phyloP scores from a whole-genome alignment of 1,139 yeast species.

The Scheffersomyces lignicola region DNA sequence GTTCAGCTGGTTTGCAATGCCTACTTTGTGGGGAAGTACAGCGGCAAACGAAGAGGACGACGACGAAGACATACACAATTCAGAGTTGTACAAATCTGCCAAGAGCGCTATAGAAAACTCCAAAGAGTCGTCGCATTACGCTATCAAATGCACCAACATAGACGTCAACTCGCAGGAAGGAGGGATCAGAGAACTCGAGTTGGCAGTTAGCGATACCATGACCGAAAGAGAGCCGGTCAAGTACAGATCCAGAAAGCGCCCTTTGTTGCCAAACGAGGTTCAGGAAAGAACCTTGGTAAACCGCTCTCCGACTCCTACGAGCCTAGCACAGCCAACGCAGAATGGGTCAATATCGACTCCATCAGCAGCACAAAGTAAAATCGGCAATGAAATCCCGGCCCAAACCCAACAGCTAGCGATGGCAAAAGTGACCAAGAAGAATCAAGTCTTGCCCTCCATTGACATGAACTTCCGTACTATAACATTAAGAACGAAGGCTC shows the following conservation, averaged over 20 bases:
- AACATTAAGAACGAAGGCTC: slow-evolving; percentile 37
- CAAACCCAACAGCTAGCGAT: neutral
- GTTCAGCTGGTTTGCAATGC: slow-evolving; percentile 22
- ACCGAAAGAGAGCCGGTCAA: slow-evolving; percentile 42
- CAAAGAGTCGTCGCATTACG: slow-evolving; percentile 35
- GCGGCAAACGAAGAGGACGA: slow-evolving; percentile 17
- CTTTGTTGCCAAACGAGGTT: slow-evolving; percentile 36
- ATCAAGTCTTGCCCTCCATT: slow-evolving; percentile 24
- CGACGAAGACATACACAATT: slow-evolving; percentile 18
- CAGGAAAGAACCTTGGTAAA: slow-evolving; percentile 22
- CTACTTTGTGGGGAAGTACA: slow-evolving; percentile 11
- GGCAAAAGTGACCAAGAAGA: neutral
- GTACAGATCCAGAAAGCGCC: slow-evolving; percentile 33
- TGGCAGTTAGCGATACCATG: slow-evolving; percentile 42
- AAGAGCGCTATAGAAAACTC: slow-evolving; percentile 36
- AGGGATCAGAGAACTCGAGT: slow-evolving; percentile 17
- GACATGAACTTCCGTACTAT: slow-evolving; percentile 35
- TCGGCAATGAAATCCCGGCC: neutral
- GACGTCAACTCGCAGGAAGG: slow-evolving; percentile 19
- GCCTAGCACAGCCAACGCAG: neutral
- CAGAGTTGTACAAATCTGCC: slow-evolving; percentile 35
- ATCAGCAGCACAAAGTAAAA: slow-evolving; percentile 6
- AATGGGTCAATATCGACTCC: slow-evolving; percentile 8
- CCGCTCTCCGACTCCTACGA: slow-evolving; percentile 2
- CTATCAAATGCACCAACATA: slow-evolving; percentile 20